A percentile compares a stretch with the other conserved stretches of the same genome.
Conservation (phyloP, 2,329 filamentous ascomycete species). For the Aureobasidium melanogenum region DNA sequence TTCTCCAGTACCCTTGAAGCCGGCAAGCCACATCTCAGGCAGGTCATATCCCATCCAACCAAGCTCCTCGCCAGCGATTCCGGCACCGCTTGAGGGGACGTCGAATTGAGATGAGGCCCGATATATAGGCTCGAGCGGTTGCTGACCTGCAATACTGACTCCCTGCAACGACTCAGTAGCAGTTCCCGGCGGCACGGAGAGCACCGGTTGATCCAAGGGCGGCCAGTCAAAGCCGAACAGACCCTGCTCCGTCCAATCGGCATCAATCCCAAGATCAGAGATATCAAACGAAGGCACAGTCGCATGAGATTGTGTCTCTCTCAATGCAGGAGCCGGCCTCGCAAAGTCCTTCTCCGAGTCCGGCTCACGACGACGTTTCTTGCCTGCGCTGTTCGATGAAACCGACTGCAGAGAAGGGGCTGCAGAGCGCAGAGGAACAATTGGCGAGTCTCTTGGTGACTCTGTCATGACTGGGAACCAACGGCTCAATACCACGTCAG, state of each 20-base stretch:
- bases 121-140: neutral
- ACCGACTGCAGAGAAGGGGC: neutral
- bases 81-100: neutral
- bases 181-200: neutral
- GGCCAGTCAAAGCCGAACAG: neutral
- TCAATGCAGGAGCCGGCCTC: neutral
- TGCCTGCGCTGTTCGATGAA: neutral
- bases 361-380: neutral
- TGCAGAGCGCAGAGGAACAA: neutral
- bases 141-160: neutral
- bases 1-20: neutral
- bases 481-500: neutral
- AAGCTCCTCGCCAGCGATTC: neutral
- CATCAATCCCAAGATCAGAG: neutral
- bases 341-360: neutral
- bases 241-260: neutral
- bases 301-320: neutral
- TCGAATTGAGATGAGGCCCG: neutral
- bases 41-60: neutral
- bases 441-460: neutral
- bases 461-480: neutral
- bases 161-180: neutral
- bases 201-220: neutral
- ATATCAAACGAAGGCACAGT: neutral
- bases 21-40: neutral